phyloP scores from a whole-genome alignment of 2,329 filamentous ascomycete genomes.

The Nemania bipapillata region DNA sequence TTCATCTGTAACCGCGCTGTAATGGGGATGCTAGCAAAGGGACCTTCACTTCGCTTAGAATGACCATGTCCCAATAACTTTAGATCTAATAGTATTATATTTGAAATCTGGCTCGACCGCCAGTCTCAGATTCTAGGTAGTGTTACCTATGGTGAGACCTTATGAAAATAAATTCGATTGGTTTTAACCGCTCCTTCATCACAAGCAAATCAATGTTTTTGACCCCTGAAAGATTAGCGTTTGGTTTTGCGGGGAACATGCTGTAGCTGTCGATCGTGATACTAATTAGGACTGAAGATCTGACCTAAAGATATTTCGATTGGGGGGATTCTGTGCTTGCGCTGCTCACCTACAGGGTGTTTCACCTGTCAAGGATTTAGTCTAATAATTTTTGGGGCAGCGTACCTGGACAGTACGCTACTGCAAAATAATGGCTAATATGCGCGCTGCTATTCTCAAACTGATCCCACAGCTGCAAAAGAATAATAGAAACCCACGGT shows the following conservation, averaged over 20 bases:
- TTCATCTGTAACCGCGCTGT: conserved; percentile 13
- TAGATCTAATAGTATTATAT: background rate
- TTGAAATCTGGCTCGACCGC: background rate
- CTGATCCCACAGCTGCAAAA: too few relatives aligned
- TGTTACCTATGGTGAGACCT: background rate
- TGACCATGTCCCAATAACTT: background rate
- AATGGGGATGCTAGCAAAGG: background rate
- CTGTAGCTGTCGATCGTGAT: background rate
- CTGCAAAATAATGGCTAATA: too few relatives aligned
- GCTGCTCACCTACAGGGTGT: background rate
- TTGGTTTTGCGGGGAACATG: background rate
- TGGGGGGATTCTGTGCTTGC: background rate
- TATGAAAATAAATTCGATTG: too few relatives aligned
- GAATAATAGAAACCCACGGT: too few relatives aligned
- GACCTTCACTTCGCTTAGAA: background rate
- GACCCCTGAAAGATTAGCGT: background rate
- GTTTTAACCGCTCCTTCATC: too few relatives aligned
- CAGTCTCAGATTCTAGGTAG: background rate
- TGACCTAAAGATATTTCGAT: background rate
- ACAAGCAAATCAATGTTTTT: background rate
- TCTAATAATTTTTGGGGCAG: background rate
- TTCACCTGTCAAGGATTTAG: background rate
- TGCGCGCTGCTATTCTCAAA: too few relatives aligned
- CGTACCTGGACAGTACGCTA: too few relatives aligned
- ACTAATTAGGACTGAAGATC: background rate